A percentile compares a stretch with the other conserved stretches of the same genome.
Evolutionary conservation across 2,329 filamentous ascomycete species (phyloP).

Genomic region (Scedosporium aurantiacum): DNA sequence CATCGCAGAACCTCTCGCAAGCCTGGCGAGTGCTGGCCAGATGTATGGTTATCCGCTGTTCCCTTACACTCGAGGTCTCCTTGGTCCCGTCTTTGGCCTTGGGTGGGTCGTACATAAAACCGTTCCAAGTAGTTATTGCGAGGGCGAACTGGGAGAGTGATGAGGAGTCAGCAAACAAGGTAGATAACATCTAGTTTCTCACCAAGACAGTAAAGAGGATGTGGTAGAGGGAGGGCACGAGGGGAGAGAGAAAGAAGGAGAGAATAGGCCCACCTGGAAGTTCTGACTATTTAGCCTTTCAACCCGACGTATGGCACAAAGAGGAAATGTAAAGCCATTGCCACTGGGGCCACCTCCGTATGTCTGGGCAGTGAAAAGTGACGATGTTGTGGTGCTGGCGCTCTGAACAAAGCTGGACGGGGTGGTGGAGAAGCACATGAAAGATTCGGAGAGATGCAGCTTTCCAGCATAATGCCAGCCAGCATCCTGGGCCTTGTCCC

Average conservation of each 20-base stretch:
- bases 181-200: too few species aligned
- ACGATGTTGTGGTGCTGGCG: slow-evolving; percentile 68
- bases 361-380: slow-evolving; percentile 82
- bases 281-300: slow-evolving; percentile 88
- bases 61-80: slow-evolving; percentile 34
- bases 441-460: slow-evolving; percentile 87
- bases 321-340: slow-evolving; percentile 89
- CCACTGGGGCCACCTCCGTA: slow-evolving; percentile 86
- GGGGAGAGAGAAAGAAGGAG: neutral
- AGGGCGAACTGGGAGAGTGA: slow-evolving; percentile 58
- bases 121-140: slow-evolving; percentile 91
- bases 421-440: slow-evolving; percentile 92
- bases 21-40: slow-evolving; percentile 78
- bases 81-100: slow-evolving; percentile 33
- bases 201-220: too few species aligned
- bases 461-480: slow-evolving; percentile 88
- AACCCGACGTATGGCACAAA: slow-evolving; percentile 83
- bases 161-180: neutral
- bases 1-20: slow-evolving; percentile 94
- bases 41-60: slow-evolving; percentile 85
- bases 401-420: slow-evolving; percentile 75
- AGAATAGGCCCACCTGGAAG: slow-evolving; percentile 45
- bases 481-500: slow-evolving; percentile 58
- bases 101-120: slow-evolving; percentile 44
- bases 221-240: too few species aligned